Conservation (phyloP, 2,329 filamentous ascomycete genomes). For the Gliomastix tumulicola region DNA sequence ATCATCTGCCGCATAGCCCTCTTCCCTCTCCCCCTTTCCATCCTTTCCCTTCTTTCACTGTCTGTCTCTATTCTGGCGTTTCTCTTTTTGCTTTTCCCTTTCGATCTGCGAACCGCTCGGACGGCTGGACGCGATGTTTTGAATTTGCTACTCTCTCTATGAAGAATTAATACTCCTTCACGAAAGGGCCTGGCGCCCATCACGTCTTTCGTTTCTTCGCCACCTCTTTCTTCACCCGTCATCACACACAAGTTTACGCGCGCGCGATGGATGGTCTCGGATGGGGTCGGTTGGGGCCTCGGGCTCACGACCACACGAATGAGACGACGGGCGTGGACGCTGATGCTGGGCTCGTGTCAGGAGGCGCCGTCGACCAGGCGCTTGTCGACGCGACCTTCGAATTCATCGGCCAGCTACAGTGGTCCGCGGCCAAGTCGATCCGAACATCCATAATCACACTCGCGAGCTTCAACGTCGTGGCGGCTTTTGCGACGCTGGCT, state of each 20-base stretch:
- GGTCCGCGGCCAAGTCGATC: slow-evolving; percentile 48
- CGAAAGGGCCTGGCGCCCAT: background rate
- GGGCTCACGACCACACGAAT: background rate
- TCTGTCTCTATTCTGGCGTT: no score
- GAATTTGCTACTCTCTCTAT: no score
- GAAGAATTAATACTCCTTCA: background rate
- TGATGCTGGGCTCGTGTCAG: slow-evolving; percentile 1
- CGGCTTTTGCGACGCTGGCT: slow-evolving; percentile 46
- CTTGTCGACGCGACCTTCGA: slow-evolving; percentile 32
- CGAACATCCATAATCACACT: slow-evolving; percentile 56
- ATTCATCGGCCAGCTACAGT: slow-evolving; percentile 43
- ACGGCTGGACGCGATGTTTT: no score
- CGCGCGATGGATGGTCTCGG: background rate
- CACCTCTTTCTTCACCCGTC: no score
- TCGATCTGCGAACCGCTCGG: no score
- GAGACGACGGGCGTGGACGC: no score
- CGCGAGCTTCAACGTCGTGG: slow-evolving; percentile 52
- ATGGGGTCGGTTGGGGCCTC: background rate
- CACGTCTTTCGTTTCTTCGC: no score
- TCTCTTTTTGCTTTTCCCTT: no score
- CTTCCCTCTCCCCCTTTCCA: no score
- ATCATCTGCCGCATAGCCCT: no score
- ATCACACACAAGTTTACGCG: background rate
- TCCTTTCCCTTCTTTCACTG: no score
- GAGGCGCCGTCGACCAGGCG: slow-evolving; percentile 1